phyloP scores from a whole-genome alignment of 371 early-diverging fungal genomes.

The Rhizopus stolonifer region DNA sequence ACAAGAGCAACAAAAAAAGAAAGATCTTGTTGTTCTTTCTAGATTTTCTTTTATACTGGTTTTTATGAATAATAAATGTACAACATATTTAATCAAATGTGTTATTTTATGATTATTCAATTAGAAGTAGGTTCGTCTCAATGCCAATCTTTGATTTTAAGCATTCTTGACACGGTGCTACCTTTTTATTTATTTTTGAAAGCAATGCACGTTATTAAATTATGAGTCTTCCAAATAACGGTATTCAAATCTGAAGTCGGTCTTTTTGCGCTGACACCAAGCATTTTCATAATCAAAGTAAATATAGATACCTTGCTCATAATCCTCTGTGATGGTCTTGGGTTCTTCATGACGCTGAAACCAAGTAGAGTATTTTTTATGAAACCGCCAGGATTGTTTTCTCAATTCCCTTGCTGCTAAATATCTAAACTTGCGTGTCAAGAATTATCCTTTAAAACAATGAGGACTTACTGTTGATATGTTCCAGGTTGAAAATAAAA shows the following conservation, averaged over 20 bases:
- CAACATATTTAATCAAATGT: not conserved
- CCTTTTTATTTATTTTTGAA: no score
- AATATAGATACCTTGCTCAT: conserved; percentile 97
- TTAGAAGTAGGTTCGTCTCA: no score
- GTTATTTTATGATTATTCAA: no score
- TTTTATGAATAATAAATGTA: conserved; percentile 32
- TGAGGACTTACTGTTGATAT: conserved; percentile 83
- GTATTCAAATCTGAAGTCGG: conserved; percentile 73
- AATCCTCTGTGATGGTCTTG: conserved; percentile 94
- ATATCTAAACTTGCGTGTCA: conserved; percentile 56
- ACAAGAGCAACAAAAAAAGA: conserved; percentile 55
- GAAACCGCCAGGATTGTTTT: conserved; percentile 98
- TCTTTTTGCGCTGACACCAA: conserved; percentile 98
- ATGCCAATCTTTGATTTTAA: no score
- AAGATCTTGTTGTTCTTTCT: conserved; percentile 52
- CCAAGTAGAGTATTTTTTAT: conserved; percentile 98
- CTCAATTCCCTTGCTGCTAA: conserved; percentile 96
- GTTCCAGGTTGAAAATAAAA: conserved; percentile 98
- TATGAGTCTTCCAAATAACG: conserved; percentile 28
- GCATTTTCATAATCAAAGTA: conserved; percentile 99
- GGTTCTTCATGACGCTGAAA: conserved; percentile 99
- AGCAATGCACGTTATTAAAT: not conserved
- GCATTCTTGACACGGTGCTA: no score
- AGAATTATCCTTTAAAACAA: not conserved
- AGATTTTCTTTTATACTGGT: no score